Percentiles rank a stretch among this genome's conserved stretches.
phyloP scores from a whole-genome alignment of 176 grass and related monocot species.

The Juncus inflexus region DNA sequence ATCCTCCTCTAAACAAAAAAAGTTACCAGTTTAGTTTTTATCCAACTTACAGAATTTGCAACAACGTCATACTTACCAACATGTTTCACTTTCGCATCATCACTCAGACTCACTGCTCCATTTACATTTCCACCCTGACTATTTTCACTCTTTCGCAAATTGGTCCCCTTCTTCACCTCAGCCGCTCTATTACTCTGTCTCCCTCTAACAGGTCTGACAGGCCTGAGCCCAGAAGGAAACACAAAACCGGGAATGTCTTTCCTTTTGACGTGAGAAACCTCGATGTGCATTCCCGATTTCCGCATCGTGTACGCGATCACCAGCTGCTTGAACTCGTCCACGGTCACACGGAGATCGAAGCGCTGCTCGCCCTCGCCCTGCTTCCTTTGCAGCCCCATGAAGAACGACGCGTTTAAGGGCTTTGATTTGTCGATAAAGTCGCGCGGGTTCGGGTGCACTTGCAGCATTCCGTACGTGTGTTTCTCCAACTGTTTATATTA shows the following conservation, averaged over 20 bases:
- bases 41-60: too few species aligned
- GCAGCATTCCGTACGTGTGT: constrained; percentile 59
- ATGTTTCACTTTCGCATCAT: too few species aligned
- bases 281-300: constrained; percentile 79
- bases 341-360: constrained; percentile 83
- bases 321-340: constrained; percentile 70
- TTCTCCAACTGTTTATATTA: constrained; percentile 55
- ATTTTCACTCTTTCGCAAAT: constrained; percentile 27
- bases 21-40: neutral
- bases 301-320: constrained; percentile 44
- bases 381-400: constrained; percentile 81
- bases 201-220: constrained; percentile 32
- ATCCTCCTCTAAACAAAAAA: constrained; percentile 15
- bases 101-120: neutral
- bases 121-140: neutral
- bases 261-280: constrained; percentile 73
- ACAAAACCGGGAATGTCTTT: constrained; percentile 73
- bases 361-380: constrained; percentile 64
- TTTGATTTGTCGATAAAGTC: constrained; percentile 63
- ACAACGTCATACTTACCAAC: too few species aligned
- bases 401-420: constrained; percentile 62
- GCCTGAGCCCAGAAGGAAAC: constrained; percentile 67
- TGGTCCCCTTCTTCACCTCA: constrained; percentile 21
- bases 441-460: constrained; percentile 63
- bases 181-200: constrained; percentile 26